Percentiles rank a stretch among this genome's conserved stretches.
Conservation (phyloP, 768 basidiomycete species). For the Suillus americanus region DNA sequence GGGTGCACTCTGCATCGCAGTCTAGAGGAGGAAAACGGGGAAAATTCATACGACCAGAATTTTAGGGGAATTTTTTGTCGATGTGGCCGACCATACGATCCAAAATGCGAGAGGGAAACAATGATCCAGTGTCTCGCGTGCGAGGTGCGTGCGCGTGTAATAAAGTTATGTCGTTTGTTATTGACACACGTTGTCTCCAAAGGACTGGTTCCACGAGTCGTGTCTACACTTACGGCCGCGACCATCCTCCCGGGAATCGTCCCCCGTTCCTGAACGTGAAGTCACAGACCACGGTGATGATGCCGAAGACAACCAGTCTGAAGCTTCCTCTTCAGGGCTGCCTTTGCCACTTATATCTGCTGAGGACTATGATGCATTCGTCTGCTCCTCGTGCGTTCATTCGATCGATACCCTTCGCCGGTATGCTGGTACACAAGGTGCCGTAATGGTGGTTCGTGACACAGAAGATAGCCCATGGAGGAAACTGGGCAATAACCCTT, state of each 20-base stretch:
- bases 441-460: constrained; percentile 65
- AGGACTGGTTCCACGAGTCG: constrained; percentile 94
- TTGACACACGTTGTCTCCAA: constrained; percentile 8
- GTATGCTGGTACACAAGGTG: constrained; percentile 68
- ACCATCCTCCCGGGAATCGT: constrained; percentile 48
- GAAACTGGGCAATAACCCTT: constrained; percentile 36
- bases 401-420: constrained; percentile 50
- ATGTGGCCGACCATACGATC: constrained; percentile 70
- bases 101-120: constrained; percentile 71
- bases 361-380: constrained; percentile 70
- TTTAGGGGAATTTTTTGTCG: constrained; percentile 73
- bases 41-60: constrained; percentile 74
- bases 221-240: constrained; percentile 78
- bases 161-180: not conserved
- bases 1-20: constrained; percentile 61
- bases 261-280: constrained; percentile 21
- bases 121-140: constrained; percentile 89
- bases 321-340: constrained; percentile 61
- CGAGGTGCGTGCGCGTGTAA: constrained; percentile 49
- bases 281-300: constrained; percentile 25
- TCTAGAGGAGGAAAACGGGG: constrained; percentile 51
- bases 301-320: constrained; percentile 54
- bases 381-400: constrained; percentile 71
- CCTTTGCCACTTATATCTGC: constrained; percentile 68
- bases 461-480: constrained; percentile 49